phyloP scores from a whole-genome alignment of 2,329 filamentous ascomycete species.

The Clonostachys rosea region DNA sequence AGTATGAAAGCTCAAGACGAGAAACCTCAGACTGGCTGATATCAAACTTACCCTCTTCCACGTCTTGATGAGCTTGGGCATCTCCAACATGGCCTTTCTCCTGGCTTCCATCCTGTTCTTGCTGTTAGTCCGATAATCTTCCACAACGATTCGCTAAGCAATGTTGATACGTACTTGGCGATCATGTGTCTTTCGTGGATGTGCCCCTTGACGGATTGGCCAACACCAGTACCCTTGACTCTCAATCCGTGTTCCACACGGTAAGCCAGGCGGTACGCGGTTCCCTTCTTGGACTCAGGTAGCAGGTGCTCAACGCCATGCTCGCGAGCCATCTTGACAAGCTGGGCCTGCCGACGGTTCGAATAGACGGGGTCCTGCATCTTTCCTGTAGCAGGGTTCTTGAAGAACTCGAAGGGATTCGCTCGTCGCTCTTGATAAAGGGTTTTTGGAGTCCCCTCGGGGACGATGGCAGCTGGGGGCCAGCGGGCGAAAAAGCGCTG shows the following conservation, averaged over 20 bases:
- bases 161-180: slow-evolving; percentile 49
- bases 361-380: slow-evolving; percentile 85
- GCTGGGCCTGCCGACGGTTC: slow-evolving; percentile 80
- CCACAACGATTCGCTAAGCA: neutral
- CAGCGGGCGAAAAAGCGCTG: slow-evolving; percentile 86
- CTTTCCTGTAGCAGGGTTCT: slow-evolving; percentile 72
- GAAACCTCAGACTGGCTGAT: no score
- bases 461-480: slow-evolving; percentile 64
- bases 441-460: slow-evolving; percentile 35
- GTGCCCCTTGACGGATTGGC: slow-evolving; percentile 93
- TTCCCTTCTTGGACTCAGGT: slow-evolving; percentile 72
- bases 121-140: slow-evolving; percentile 18
- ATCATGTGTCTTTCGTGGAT: slow-evolving; percentile 84
- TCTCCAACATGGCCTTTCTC: slow-evolving; percentile 87
- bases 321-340: slow-evolving; percentile 78
- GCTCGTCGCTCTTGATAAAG: slow-evolving; percentile 51
- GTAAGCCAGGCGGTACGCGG: slow-evolving; percentile 63
- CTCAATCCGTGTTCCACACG: slow-evolving; percentile 75
- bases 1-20: slow-evolving; percentile 14
- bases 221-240: slow-evolving; percentile 89
- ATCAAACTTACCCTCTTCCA: slow-evolving; percentile 89
- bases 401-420: slow-evolving; percentile 80
- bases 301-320: slow-evolving; percentile 79
- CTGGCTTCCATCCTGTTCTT: slow-evolving; percentile 71
- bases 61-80: slow-evolving; percentile 85